Conservation (phyloP, 1,139 yeast species). For the Scheffersomyces illinoinensis region DNA sequence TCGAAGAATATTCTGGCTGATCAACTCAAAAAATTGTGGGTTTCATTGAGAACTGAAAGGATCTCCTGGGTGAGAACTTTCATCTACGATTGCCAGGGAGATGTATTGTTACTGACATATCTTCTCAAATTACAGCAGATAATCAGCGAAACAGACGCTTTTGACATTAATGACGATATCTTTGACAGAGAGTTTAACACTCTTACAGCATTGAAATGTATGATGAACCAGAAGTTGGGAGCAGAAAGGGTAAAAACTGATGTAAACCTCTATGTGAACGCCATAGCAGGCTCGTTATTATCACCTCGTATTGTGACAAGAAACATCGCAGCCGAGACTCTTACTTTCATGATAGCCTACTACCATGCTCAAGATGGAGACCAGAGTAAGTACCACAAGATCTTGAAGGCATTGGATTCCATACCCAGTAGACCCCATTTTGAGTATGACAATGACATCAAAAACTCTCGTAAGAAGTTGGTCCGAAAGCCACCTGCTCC, state of each 20-base stretch:
- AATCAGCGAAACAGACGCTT: conserved; percentile 31
- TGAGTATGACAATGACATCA: conserved; percentile 24
- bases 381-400: conserved; percentile 60
- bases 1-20: conserved; percentile 67
- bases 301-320: conserved; percentile 73
- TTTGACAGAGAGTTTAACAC: conserved; percentile 51
- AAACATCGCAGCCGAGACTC: conserved; percentile 77
- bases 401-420: conserved; percentile 62
- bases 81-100: conserved; percentile 80
- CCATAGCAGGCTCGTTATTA: conserved; percentile 46
- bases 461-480: conserved; percentile 21
- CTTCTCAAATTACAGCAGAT: conserved; percentile 42
- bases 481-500: conserved; percentile 44
- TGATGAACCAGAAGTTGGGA: conserved; percentile 51
- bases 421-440: conserved; percentile 63
- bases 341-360: conserved; percentile 51
- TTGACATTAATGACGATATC: conserved; percentile 44
- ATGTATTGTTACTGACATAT: conserved; percentile 63
- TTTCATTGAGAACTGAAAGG: conserved; percentile 88
- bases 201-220: conserved; percentile 45
- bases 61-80: conserved; percentile 86
- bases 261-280: conserved; percentile 40
- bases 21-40: conserved; percentile 84
- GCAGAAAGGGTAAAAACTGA: conserved; percentile 45
- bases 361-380: conserved; percentile 30